Evolutionary conservation across 768 basidiomycete genomes (phyloP).

Genomic region (Leccinellum luteum): DNA sequence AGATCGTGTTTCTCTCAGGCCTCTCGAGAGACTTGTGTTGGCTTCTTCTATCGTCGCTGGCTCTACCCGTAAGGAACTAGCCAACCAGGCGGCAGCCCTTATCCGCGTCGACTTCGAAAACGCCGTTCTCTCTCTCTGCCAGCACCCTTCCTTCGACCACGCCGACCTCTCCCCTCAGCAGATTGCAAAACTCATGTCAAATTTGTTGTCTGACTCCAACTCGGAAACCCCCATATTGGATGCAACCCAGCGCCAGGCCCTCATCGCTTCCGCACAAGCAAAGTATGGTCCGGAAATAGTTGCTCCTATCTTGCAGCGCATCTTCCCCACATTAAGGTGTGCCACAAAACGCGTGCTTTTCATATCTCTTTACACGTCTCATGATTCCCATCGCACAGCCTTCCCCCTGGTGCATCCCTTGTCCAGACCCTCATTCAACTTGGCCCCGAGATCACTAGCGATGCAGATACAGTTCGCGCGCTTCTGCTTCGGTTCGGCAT

Average conservation of each 20-base stretch:
- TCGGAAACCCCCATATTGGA: constrained; percentile 71
- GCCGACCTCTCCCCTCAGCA: constrained; percentile 74
- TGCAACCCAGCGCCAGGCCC: constrained; percentile 66
- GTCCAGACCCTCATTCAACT: constrained; percentile 76
- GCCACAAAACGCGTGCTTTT: constrained; percentile 18
- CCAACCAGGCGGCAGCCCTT: constrained; percentile 57
- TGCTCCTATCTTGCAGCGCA: constrained; percentile 68
- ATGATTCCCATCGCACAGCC: constrained; percentile 39
- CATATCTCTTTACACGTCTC: constrained; percentile 12
- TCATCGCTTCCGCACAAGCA: constrained; percentile 70
- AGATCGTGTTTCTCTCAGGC: constrained; percentile 76
- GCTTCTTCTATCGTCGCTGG: constrained; percentile 70
- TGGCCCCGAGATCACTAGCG: constrained; percentile 75
- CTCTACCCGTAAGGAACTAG: constrained; percentile 57
- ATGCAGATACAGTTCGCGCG: constrained; percentile 66
- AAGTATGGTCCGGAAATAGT: constrained; percentile 81
- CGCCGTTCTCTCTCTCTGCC: constrained; percentile 70
- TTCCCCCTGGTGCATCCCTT: constrained; percentile 63
- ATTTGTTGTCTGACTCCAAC: constrained; percentile 71
- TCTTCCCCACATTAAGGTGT: constrained; percentile 74
- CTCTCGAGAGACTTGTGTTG: constrained; percentile 77
- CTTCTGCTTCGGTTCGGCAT: constrained; percentile 75
- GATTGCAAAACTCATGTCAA: constrained; percentile 75
- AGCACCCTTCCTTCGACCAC: constrained; percentile 79
- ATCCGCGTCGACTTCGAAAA: constrained; percentile 79